A percentile compares a stretch with the other conserved stretches of the same genome.
Evolutionary conservation across 164 flowering plant genomes (phyloP).

Genomic region (Annona squamosa): DNA sequence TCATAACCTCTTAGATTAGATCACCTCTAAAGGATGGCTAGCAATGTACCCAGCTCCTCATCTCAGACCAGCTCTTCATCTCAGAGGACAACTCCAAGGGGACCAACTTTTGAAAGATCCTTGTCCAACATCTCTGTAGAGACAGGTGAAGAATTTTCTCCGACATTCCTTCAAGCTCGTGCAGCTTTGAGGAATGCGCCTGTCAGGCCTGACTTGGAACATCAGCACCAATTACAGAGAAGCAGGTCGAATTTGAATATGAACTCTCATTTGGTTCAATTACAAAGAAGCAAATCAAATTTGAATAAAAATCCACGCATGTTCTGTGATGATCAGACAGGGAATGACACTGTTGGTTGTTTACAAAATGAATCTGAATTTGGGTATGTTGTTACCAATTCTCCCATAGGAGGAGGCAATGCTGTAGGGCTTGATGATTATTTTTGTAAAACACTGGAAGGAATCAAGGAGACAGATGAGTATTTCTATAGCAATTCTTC

Average conservation of each 20-base stretch:
- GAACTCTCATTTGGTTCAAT: slow-evolving; percentile 11
- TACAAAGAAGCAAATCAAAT: slow-evolving; percentile 15
- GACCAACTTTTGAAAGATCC: slow-evolving; percentile 10
- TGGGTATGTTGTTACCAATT: slow-evolving; percentile 21
- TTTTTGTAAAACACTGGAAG: slow-evolving; percentile 21
- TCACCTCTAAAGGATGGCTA: slow-evolving; percentile 26
- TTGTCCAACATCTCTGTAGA: slow-evolving; percentile 43
- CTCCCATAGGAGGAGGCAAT: slow-evolving; percentile 2
- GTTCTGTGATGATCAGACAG: slow-evolving; percentile 41
- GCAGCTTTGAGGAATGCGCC: slow-evolving; percentile 22
- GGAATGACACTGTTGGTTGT: slow-evolving; percentile 31
- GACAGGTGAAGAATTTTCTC: slow-evolving; percentile 81
- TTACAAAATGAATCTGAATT: slow-evolving; percentile 27
- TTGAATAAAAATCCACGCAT: slow-evolving; percentile 14
- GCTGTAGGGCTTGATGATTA: slow-evolving; percentile 20
- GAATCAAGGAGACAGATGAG: slow-evolving; percentile 21
- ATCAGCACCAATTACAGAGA: slow-evolving; percentile 7
- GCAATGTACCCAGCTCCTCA: slow-evolving; percentile 28
- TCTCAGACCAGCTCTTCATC: slow-evolving; percentile 26
- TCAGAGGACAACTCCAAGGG: slow-evolving; percentile 5
- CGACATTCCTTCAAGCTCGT: slow-evolving; percentile 49
- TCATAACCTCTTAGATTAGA: not conserved
- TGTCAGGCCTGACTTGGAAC: slow-evolving; percentile 19
- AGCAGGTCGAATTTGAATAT: slow-evolving; percentile 19
- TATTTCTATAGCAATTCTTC: slow-evolving; percentile 15